Evolutionary conservation across 352 stramenopile species (phyloP), one percentile per base, ranked within the genome.

Genomic region (Globisporangium takayamanum): DNA sequence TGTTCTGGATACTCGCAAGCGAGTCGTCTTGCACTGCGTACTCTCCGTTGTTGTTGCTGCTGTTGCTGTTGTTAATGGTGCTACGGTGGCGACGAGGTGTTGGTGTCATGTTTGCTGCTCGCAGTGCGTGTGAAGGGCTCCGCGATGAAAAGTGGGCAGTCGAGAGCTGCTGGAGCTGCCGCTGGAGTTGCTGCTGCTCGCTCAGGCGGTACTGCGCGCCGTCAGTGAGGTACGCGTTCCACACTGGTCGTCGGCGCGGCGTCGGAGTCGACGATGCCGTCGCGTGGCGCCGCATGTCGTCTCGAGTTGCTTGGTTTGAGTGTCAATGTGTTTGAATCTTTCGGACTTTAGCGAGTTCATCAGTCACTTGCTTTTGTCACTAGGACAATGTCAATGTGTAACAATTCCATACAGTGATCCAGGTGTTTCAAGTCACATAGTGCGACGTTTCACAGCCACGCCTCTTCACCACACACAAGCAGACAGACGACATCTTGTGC

Each of bases 151-250:
- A 76, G 37, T 79, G 71, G 46, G 66, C 63, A 22, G 66, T 66
- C 25, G 68, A 76, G 28, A 79, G 53, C 52, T 79, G 71, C 56
- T 79, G 71, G 57, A 79, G 20, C 57, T 74, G 55, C 18, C 64
- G 63, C 46, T 72, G 66, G 46, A 79, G 69, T 58, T 79, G 69
- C 59, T 74, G 57, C 55, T 78, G 67, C 53, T 77, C 69, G 57
- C 68, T 73, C 28, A 84, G 60, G 41, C 68, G 71, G 69, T 86
- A 86, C 46, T 69, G 73, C 26, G 48, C 15, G 46, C 66, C 61
- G 53, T 86, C 76, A 0, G 73, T 86, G 28, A 86, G 59, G 37
- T 86, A 86, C 14, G 22, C 59, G 63, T 86, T 84, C 76, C 76
- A 86, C 30, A 62, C 62, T 8, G 76, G 76, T 11, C 71, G 70